These are phyloP conservation scores for Mycosphaerella sp. DNA, from an alignment of 2,329 filamentous ascomycete genomes.

Conservation along the genomic window DNA sequence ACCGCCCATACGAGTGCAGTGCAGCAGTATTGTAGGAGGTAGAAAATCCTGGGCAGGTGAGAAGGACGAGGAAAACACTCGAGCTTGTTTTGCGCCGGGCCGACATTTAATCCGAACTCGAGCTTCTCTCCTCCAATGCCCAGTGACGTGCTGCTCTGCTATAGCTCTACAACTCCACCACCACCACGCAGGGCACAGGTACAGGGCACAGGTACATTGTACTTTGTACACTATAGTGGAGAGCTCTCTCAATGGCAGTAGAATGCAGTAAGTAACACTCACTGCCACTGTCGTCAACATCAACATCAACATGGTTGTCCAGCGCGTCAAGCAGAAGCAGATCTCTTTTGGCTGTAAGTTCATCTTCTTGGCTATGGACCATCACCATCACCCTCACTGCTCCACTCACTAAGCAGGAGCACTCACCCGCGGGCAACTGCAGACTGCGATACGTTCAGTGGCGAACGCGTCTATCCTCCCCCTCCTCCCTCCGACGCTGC, in stretches of 20 bases:
- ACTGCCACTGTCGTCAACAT: not conserved
- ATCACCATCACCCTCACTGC: not conserved
- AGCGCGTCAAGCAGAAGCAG: constrained; percentile 29
- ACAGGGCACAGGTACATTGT: no score
- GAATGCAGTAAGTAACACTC: not conserved
- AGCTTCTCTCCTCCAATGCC: not conserved
- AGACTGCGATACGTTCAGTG: constrained; percentile 33
- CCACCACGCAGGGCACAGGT: not conserved
- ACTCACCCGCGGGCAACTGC: not conserved
- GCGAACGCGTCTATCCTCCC: constrained; percentile 33
- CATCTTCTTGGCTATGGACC: not conserved
- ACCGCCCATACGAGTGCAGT: no score
- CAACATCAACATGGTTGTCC: constrained; percentile 25
- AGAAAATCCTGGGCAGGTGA: no score
- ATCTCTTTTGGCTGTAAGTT: constrained; percentile 33
- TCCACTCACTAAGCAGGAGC: no score
- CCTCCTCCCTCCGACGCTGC: not conserved
- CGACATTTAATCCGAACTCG: not conserved
- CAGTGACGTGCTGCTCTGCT: not conserved
- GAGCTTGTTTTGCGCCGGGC: no score
- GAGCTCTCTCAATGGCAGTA: not conserved
- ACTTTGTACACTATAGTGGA: not conserved
- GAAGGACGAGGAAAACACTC: no score
- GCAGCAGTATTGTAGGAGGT: no score
- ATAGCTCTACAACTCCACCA: no score